phyloP scores from a whole-genome alignment of 73 alveolate genomes.

The Uronychia setigera region DNA sequence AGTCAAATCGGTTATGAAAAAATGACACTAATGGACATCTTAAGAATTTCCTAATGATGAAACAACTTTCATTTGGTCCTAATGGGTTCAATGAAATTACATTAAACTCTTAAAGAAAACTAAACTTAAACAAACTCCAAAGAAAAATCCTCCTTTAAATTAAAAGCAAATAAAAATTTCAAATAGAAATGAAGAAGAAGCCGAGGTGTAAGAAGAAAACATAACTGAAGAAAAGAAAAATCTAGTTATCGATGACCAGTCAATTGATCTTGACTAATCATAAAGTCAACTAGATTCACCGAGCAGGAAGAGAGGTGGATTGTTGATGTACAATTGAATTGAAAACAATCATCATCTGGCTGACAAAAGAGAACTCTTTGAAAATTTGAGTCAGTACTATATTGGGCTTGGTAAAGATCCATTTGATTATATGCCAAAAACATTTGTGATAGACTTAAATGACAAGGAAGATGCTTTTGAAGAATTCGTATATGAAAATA shows the following conservation, averaged over 20 bases:
- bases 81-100: neutral
- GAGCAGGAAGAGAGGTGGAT: neutral
- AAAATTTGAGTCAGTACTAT: conserved; percentile 16
- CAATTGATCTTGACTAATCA: neutral
- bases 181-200: neutral
- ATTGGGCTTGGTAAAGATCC: conserved; percentile 17
- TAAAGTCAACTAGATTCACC: neutral
- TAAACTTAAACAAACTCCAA: too few relatives aligned
- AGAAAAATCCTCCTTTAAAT: neutral
- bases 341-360: conserved; percentile 35
- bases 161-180: neutral
- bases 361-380: conserved; percentile 33
- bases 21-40: neutral
- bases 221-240: neutral
- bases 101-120: neutral
- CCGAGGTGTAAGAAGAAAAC: neutral
- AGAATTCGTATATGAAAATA: neutral
- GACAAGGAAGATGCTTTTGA: neutral
- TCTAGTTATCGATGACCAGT: neutral
- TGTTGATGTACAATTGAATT: conserved; percentile 31
- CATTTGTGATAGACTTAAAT: conserved; percentile 6
- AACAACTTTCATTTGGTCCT: neutral
- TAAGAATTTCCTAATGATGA: neutral
- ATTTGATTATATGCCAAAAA: conserved; percentile 21
- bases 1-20: neutral